Evolutionary conservation across 768 basidiomycete genomes (phyloP).

Genomic region (Termitomyces heimii): DNA sequence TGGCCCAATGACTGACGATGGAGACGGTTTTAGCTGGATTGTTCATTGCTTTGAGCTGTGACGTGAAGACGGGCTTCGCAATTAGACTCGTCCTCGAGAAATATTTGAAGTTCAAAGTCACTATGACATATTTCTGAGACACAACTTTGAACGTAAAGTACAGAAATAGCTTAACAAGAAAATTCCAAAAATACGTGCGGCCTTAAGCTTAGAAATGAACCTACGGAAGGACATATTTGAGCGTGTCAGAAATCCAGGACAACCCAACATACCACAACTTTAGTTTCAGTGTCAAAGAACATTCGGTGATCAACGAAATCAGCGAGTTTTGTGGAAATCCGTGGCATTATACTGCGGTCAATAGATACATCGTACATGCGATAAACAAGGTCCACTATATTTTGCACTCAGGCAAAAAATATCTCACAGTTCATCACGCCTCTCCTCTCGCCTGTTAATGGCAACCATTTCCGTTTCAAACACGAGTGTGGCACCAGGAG

Average conservation of each 20-base stretch:
- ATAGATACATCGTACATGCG: not conserved
- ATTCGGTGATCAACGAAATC: not conserved
- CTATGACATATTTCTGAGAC: not conserved
- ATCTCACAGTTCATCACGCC: constrained; percentile 1
- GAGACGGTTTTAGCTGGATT: not conserved
- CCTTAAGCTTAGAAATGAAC: not conserved
- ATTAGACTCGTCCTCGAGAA: not conserved
- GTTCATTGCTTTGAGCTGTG: not conserved
- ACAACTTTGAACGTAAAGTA: not conserved
- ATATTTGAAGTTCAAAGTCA: not conserved
- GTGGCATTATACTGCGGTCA: not conserved
- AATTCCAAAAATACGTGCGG: not conserved
- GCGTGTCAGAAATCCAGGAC: no score
- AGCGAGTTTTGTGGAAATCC: not conserved
- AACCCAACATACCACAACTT: not conserved
- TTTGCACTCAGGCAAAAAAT: not conserved
- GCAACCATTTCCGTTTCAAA: constrained; percentile 84
- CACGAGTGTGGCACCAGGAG: constrained; percentile 65
- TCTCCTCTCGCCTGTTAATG: constrained; percentile 30
- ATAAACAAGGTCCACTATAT: not conserved
- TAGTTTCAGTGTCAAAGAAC: no score
- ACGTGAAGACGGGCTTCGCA: not conserved
- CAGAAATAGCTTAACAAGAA: no score
- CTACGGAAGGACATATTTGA: not conserved
- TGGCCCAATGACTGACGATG: not conserved